Evolutionary conservation across 805 yeast genomes (phyloP).

Genomic region (Dipodascopsis uninucleata): DNA sequence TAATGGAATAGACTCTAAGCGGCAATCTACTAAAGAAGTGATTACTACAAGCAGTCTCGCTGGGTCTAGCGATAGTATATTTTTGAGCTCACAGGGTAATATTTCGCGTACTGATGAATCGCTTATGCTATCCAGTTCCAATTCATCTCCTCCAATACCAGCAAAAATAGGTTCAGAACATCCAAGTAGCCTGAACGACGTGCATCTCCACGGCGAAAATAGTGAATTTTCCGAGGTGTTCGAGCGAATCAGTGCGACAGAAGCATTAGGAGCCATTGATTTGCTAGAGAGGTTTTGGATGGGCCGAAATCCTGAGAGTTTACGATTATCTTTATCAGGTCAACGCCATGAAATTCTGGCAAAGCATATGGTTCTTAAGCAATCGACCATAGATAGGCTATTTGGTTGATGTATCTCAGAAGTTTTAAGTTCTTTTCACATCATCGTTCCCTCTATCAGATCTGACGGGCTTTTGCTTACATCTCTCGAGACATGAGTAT

Average conservation of each 20-base stretch:
- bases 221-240: background rate
- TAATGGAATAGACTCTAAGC: background rate
- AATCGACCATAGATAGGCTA: conserved; percentile 4
- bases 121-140: no score
- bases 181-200: background rate
- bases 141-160: no score
- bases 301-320: conserved; percentile 13
- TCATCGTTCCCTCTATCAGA: no score
- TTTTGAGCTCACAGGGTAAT: no score
- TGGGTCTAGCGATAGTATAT: no score
- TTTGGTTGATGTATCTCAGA: no score
- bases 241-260: conserved; percentile 6
- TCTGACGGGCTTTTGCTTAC: no score
- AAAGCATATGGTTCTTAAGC: conserved; percentile 4
- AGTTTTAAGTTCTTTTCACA: no score
- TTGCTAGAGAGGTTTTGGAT: conserved; percentile 19
- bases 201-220: background rate
- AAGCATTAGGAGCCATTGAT: conserved; percentile 18
- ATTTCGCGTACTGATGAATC: no score
- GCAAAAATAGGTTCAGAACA: no score
- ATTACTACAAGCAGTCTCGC: no score
- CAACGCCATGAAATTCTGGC: conserved; percentile 20
- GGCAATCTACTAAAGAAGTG: background rate
- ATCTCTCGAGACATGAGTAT: no score
- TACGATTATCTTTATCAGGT: conserved; percentile 9